phyloP scores from a whole-genome alignment of 257 asterid genomes.

The Lithospermum erythrorhizon region DNA sequence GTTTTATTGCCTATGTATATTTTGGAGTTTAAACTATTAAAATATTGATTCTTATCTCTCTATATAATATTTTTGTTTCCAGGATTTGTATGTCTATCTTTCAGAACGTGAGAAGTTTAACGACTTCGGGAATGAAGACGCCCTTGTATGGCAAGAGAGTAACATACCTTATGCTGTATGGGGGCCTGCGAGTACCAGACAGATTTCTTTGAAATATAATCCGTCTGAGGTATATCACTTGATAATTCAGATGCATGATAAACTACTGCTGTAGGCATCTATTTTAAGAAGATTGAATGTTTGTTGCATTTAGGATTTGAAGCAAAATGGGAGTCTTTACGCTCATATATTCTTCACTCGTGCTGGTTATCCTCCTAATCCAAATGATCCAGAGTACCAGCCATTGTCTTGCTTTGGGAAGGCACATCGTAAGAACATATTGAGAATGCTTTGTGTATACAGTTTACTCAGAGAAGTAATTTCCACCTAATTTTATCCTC shows the following conservation, averaged over 20 bases:
- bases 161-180: conserved; percentile 94
- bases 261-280: background rate
- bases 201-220: conserved; percentile 56
- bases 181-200: conserved; percentile 68
- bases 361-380: conserved; percentile 86
- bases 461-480: conserved; percentile 2
- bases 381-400: conserved; percentile 83
- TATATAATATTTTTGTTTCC: conserved; percentile 10
- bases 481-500: conserved; percentile 1
- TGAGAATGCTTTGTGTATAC: background rate
- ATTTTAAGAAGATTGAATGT: background rate
- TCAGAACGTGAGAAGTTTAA: conserved; percentile 62
- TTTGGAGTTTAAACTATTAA: background rate
- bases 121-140: conserved; percentile 72
- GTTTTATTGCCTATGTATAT: too few species aligned
- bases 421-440: conserved; percentile 46
- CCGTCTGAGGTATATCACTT: conserved; percentile 60
- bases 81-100: conserved; percentile 96
- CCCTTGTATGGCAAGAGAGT: conserved; percentile 91
- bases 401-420: conserved; percentile 83
- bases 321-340: conserved; percentile 82
- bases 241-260: background rate
- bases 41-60: background rate
- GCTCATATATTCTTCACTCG: conserved; percentile 92
- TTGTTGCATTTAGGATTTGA: conserved; percentile 44